phyloP scores from a whole-genome alignment of 306 rosid genomes.

The Erythrophleum fordii region DNA sequence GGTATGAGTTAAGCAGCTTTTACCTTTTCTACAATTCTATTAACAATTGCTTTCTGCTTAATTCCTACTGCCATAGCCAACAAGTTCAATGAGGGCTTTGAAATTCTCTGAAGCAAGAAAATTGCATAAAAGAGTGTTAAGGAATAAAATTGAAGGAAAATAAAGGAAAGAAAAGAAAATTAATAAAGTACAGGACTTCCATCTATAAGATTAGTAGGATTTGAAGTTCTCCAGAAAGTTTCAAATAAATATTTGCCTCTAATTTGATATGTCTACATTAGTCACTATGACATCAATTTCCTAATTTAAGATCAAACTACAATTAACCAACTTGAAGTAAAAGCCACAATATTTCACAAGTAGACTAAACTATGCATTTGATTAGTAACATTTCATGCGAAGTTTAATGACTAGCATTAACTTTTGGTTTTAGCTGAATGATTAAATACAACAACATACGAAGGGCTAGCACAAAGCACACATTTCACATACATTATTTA shows the following conservation, averaged over 20 bases:
- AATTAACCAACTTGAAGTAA: background rate
- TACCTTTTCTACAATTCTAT: conserved; percentile 78
- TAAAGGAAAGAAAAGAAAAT: background rate
- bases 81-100: conserved; percentile 61
- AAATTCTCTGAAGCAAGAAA: conserved; percentile 47
- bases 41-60: conserved; percentile 75
- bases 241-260: background rate
- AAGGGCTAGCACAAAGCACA: conserved; percentile 2
- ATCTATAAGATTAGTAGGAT: background rate
- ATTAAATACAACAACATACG: background rate
- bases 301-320: background rate
- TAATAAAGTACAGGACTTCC: background rate
- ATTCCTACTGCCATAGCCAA: conserved; percentile 89
- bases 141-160: background rate
- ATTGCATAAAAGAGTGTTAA: background rate
- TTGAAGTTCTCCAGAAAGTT: background rate
- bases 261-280: background rate
- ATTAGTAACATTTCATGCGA: background rate
- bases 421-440: background rate
- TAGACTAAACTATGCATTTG: background rate
- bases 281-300: background rate
- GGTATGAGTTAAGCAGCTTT: conserved; percentile 26
- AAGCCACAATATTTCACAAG: no score
- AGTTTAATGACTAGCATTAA: background rate
- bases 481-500: conserved; percentile 36